Base-by-base conservation (phyloP, 2,329 filamentous ascomycete species). In the Septoria linicola region DNA sequence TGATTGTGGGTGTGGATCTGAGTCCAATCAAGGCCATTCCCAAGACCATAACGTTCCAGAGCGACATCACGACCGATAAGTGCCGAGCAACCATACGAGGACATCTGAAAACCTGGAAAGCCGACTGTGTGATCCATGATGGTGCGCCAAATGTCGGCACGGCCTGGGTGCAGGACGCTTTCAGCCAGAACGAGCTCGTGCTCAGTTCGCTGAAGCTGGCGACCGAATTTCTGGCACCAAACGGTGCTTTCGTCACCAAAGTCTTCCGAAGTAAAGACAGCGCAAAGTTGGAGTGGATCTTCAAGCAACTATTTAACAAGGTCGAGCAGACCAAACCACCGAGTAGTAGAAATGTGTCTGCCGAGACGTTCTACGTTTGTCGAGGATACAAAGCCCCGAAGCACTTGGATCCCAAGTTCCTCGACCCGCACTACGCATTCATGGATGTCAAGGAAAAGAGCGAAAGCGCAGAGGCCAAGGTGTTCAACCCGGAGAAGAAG, bases 361-460 rank as follows among this genome's bases (percentile, higher is more conserved):
- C 93, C 59, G 93, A 99, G 76, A 97, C 97, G 34, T 99, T 99
- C 76, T 92, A 97, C 58, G 93, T 99, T 27, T 97, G 92, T 73
- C 83, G 86, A 60, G 93, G 92, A 16, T 99, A 84, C 78, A 97
- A 96, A 73, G 92, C 92, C 0, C 93, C 93, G 3, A 97, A 96
- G 73, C 81, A 84, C 58, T 82, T 99, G 53, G 93, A 99, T 66
- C 90, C 92, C 8, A 88, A 88, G 60, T 95, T 99, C 68, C 77
- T 99, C 45, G 93, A 99, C 65, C 83, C 93, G 4, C 83, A 83
- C 59, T 83, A 87, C 51, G 93, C 97, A 23, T 99, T 99, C 66
- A 91, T 91, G 25, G 93, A 99, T 70, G 76, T 96, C n/a, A 77
- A 86, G 25, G 88, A 87, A 51, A 83, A 88, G 1, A 87, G 85